Conservation (phyloP, 352 stramenopile species). For the Elongisporangium undulatum region DNA sequence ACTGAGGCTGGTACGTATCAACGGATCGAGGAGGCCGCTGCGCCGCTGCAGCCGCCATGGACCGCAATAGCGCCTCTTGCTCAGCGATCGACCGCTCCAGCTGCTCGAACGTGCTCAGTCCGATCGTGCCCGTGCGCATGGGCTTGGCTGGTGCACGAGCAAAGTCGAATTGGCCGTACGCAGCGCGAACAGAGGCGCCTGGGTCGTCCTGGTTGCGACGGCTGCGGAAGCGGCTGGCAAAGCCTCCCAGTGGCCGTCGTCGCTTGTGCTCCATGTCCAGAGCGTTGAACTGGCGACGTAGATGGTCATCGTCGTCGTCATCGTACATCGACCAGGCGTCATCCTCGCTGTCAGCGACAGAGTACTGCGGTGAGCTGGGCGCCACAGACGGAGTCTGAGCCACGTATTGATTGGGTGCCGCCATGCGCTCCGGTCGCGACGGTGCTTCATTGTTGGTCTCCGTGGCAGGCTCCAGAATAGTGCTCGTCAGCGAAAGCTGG, state of each 20-base stretch:
- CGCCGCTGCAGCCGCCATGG: slow-evolving; percentile 9
- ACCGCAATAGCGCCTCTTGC: slow-evolving; percentile 44
- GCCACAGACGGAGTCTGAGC: too few relatives aligned
- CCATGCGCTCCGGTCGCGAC: too few relatives aligned
- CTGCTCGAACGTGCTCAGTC: slow-evolving; percentile 23
- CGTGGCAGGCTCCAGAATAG: not conserved
- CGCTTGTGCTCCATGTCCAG: slow-evolving; percentile 5
- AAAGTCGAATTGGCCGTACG: slow-evolving; percentile 20
- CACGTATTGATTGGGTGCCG: too few relatives aligned
- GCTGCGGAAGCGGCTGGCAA: slow-evolving; percentile 24
- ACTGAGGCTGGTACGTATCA: too few relatives aligned
- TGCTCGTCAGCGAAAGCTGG: slow-evolving; percentile 10
- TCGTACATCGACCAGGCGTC: not conserved
- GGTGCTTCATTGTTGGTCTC: not conserved
- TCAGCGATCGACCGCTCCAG: slow-evolving; percentile 58
- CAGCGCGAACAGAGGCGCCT: slow-evolving; percentile 5
- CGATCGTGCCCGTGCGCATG: slow-evolving; percentile 3
- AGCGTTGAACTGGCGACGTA: too few relatives aligned
- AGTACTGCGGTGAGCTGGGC: too few relatives aligned
- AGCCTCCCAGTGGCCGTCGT: slow-evolving; percentile 12
- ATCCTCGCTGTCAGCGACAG: slow-evolving; percentile 12
- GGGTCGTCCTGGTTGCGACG: slow-evolving; percentile 18
- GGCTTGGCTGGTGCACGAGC: slow-evolving; percentile 9
- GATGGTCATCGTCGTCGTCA: too few relatives aligned
- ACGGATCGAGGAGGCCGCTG: too few relatives aligned